Conservation (phyloP, 2,329 filamentous ascomycete genomes). For the Cytospora piceicola region DNA sequence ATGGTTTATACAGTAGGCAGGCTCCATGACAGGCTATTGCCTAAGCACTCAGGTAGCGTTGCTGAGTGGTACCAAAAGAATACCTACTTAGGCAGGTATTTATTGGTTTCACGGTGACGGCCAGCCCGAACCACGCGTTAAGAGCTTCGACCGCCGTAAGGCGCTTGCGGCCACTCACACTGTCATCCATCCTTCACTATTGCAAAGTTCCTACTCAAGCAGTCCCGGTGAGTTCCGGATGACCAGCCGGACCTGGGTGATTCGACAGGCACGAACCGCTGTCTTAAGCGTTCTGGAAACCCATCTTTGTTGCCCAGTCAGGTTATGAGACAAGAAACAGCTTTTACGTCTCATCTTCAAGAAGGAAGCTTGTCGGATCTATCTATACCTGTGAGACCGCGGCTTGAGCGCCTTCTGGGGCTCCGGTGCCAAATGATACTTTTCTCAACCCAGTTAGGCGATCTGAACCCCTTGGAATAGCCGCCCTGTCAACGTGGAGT, state of each 20-base stretch:
- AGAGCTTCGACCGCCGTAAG: neutral
- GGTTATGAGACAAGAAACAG: no score
- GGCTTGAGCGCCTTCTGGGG: neutral
- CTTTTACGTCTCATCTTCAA: neutral
- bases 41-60: neutral
- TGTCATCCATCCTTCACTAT: neutral
- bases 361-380: neutral
- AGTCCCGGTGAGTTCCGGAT: neutral
- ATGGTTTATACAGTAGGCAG: neutral
- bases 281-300: neutral
- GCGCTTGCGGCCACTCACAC: neutral
- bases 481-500: constrained; percentile 12
- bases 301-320: neutral
- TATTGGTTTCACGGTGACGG: constrained; percentile 1
- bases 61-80: neutral
- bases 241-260: neutral
- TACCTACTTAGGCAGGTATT: no score
- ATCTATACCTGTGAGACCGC: neutral
- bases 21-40: neutral
- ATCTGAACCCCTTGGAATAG: constrained; percentile 17
- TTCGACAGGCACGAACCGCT: neutral
- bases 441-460: constrained; percentile 1
- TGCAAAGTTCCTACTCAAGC: neutral
- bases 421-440: neutral
- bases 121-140: constrained; percentile 8